phyloP scores from a whole-genome alignment of 2,329 filamentous ascomycete genomes.

The Albifimbria verrucaria region DNA sequence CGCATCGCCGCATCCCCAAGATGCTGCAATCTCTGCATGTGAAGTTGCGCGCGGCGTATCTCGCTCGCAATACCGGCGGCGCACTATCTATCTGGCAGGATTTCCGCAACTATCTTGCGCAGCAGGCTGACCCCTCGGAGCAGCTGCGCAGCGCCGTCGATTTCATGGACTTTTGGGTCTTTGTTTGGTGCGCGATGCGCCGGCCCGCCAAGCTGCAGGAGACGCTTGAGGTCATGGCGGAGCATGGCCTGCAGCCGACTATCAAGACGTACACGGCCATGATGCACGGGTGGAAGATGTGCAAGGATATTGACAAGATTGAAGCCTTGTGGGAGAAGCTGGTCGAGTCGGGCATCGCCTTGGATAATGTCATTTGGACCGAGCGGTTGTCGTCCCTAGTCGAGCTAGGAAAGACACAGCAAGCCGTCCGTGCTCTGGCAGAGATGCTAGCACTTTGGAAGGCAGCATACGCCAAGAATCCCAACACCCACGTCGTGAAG shows the following conservation, averaged over 20 bases:
- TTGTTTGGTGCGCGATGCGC: constrained; percentile 34
- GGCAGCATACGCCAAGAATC: constrained; percentile 25
- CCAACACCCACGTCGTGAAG: constrained; percentile 37
- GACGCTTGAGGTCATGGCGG: constrained; percentile 39
- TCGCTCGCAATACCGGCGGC: constrained; percentile 23
- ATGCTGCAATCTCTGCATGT: constrained; percentile 19
- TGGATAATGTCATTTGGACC: constrained; percentile 68
- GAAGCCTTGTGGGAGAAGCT: constrained; percentile 67
- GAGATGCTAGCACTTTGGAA: constrained; percentile 65
- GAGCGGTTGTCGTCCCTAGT: constrained; percentile 66
- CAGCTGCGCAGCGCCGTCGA: constrained; percentile 30
- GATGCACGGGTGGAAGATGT: constrained; percentile 65
- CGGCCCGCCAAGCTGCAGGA: constrained; percentile 26
- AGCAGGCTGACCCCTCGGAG: constrained; percentile 17
- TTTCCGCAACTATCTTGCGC: constrained; percentile 20
- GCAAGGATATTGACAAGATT: constrained; percentile 56
- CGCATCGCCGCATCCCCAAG: not conserved
- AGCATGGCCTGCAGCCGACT: constrained; percentile 53
- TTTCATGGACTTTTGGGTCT: constrained; percentile 37
- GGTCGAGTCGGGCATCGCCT: constrained; percentile 49
- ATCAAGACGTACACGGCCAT: constrained; percentile 69
- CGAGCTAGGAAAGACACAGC: constrained; percentile 46
- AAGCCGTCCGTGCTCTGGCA: constrained; percentile 60
- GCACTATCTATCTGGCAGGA: constrained; percentile 30
- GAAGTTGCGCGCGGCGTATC: constrained; percentile 26